A percentile compares a stretch with the other conserved stretches of the same genome.
phyloP scores from a whole-genome alignment of 140 eudicot species.

The Oenanthe javanica region DNA sequence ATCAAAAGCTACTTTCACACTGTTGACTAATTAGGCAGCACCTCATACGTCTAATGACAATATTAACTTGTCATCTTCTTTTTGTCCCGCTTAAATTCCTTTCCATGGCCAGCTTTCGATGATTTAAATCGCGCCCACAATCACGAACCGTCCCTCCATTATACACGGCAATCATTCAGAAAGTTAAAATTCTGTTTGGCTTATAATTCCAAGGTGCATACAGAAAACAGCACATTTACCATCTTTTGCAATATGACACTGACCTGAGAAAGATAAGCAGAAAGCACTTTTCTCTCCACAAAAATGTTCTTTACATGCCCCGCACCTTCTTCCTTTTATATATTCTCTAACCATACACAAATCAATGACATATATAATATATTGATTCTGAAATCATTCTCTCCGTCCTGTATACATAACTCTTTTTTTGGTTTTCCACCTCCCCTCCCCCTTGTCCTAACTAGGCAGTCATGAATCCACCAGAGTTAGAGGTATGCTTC shows the following conservation, averaged over 20 bases:
- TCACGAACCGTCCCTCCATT: slow-evolving; percentile 12
- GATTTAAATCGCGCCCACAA: slow-evolving; percentile 4
- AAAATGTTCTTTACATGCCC: slow-evolving; percentile 74
- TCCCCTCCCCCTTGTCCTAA: slow-evolving; percentile 10
- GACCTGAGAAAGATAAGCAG: slow-evolving; percentile 25
- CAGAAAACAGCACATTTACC: slow-evolving; percentile 3
- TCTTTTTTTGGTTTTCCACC: slow-evolving; percentile 17
- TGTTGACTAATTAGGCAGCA: slow-evolving; percentile 22
- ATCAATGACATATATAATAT: slow-evolving; percentile 41
- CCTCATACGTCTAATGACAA: slow-evolving; percentile 6
- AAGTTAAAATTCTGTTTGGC: slow-evolving; percentile 29
- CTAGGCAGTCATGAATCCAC: slow-evolving; percentile 41
- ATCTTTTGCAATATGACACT: slow-evolving; percentile 9
- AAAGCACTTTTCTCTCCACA: slow-evolving; percentile 19
- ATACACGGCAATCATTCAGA: slow-evolving; percentile 6
- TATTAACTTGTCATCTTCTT: slow-evolving; percentile 5
- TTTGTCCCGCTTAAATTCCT: slow-evolving; percentile 4
- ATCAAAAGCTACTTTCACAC: slow-evolving; percentile 20
- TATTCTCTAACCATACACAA: slow-evolving; percentile 54
- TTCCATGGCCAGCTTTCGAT: slow-evolving; percentile 27
- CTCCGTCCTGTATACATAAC: slow-evolving; percentile 17
- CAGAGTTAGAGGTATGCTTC: slow-evolving; percentile 66
- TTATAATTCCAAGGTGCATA: slow-evolving; percentile 26
- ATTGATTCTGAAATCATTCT: slow-evolving; percentile 44
- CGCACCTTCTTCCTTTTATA: slow-evolving; percentile 56